A percentile compares a stretch with the other conserved stretches of the same genome.
Evolutionary conservation across 176 grass and related monocot genomes (phyloP).

Genomic region (Aegilops umbellulata): DNA sequence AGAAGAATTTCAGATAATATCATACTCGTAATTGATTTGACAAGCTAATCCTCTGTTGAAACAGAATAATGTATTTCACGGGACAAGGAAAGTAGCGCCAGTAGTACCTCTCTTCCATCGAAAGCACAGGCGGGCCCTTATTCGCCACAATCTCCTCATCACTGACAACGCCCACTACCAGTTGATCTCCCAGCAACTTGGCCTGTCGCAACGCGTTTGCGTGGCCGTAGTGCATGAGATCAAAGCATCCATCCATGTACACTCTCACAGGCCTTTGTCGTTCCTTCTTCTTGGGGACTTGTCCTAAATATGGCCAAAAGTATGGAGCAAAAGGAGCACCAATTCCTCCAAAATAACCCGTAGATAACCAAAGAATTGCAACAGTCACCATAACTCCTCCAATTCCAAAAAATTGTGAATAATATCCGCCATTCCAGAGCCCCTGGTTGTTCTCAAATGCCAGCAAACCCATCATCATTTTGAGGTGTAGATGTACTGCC

Average conservation of each 20-base stretch:
- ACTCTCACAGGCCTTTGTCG: conserved; percentile 71
- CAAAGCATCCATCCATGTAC: conserved; percentile 96
- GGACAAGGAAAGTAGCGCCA: background rate
- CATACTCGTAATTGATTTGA: background rate
- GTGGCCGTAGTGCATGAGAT: conserved; percentile 90
- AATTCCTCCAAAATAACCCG: conserved; percentile 74
- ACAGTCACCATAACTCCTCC: conserved; percentile 77
- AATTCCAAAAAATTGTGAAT: conserved; percentile 71
- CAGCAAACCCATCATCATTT: conserved; percentile 57
- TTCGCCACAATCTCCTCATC: conserved; percentile 92
- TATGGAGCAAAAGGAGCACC: conserved; percentile 60
- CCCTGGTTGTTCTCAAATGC: conserved; percentile 71
- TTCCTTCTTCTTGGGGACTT: conserved; percentile 59
- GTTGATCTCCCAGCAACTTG: conserved; percentile 71
- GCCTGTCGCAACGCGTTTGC: conserved; percentile 88
- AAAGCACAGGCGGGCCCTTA: conserved; percentile 90
- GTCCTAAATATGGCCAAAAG: conserved; percentile 69
- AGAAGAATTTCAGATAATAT: background rate
- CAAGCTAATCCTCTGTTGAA: background rate
- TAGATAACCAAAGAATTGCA: conserved; percentile 67
- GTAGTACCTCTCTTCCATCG: conserved; percentile 84
- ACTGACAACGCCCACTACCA: conserved; percentile 82
- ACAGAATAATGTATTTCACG: background rate
- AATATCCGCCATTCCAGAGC: conserved; percentile 64
- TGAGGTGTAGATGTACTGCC: background rate